Evolutionary conservation across 1,284 basidiomycete genomes (phyloP).

Genomic region (Filobasidium uniguttulatum): DNA sequence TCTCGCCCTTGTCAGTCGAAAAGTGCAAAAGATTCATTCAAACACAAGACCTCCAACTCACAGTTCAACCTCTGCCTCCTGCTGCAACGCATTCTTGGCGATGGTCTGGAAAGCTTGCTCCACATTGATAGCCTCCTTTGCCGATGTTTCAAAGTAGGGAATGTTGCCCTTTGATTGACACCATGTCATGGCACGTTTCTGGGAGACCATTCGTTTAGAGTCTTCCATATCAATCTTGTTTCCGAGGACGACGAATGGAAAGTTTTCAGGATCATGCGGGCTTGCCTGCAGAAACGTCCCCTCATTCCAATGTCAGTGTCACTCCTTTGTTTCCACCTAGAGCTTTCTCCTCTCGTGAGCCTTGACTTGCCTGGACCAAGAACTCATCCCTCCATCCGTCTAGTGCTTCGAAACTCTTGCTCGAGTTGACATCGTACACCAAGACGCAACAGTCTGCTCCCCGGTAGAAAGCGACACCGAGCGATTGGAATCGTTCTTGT

Average conservation of each 20-base stretch:
- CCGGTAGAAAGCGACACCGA: constrained; percentile 97
- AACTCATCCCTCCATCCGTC: constrained; percentile 98
- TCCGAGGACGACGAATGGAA: constrained; percentile 94
- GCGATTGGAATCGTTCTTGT: constrained; percentile 96
- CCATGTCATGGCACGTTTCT: constrained; percentile 99
- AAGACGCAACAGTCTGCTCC: constrained; percentile 98
- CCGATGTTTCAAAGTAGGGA: constrained; percentile 98
- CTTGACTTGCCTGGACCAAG: constrained; percentile 57
- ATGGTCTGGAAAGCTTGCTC: constrained; percentile 99
- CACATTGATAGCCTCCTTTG: constrained; percentile 99
- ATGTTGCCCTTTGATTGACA: constrained; percentile 99
- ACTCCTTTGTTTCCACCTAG: background rate
- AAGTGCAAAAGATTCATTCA: background rate
- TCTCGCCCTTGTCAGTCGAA: background rate
- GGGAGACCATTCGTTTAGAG: constrained; percentile 94
- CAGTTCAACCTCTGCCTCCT: constrained; percentile 93
- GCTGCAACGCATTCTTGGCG: constrained; percentile 93
- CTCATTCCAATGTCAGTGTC: background rate
- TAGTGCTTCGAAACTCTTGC: constrained; percentile 90
- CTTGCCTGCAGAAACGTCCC: constrained; percentile 63
- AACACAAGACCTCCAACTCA: constrained; percentile 40
- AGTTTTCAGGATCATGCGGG: constrained; percentile 97
- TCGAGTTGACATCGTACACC: constrained; percentile 97
- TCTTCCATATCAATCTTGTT: constrained; percentile 99
- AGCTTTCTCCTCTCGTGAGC: background rate